phyloP scores from a whole-genome alignment of 768 basidiomycete species.

The Amanita jacksonii region DNA sequence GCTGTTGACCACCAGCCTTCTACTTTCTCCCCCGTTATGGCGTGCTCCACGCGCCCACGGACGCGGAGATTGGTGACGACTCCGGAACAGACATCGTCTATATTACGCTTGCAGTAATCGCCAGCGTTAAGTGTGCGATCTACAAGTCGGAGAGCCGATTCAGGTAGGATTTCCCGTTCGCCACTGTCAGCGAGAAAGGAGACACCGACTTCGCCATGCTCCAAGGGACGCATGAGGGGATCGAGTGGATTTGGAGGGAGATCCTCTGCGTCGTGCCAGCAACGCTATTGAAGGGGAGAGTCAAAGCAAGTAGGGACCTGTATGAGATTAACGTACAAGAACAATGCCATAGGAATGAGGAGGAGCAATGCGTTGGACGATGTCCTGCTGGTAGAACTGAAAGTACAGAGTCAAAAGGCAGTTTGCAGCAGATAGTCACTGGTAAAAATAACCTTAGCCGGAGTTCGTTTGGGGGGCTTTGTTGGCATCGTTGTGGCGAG shows the following conservation, averaged over 20 bases:
- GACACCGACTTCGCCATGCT: slow-evolving; percentile 76
- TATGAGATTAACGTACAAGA: slow-evolving; percentile 35
- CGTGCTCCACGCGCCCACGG: slow-evolving; percentile 64
- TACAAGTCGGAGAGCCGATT: slow-evolving; percentile 58
- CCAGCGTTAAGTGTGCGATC: slow-evolving; percentile 73
- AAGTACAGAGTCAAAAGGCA: background rate
- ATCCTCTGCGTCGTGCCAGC: slow-evolving; percentile 85
- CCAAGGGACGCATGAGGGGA: slow-evolving; percentile 66
- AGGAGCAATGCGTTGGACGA: slow-evolving; percentile 39
- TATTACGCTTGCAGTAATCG: slow-evolving; percentile 72
- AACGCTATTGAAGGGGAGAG: slow-evolving; percentile 42
- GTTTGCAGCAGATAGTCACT: slow-evolving; percentile 1
- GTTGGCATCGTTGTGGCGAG: background rate
- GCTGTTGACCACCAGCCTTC: slow-evolving; percentile 53
- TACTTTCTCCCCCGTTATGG: slow-evolving; percentile 50
- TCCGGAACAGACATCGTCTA: slow-evolving; percentile 68
- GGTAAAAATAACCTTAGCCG: slow-evolving; percentile 3
- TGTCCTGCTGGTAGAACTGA: slow-evolving; percentile 62
- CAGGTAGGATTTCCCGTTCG: slow-evolving; percentile 61
- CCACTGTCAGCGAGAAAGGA: slow-evolving; percentile 45
- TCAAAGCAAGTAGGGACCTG: slow-evolving; percentile 3
- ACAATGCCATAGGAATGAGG: slow-evolving; percentile 49
- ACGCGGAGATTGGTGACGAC: slow-evolving; percentile 59
- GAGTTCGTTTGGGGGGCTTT: background rate
- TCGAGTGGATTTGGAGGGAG: slow-evolving; percentile 41